phyloP scores from a whole-genome alignment of 2,329 filamentous ascomycete genomes.

The Aurifilum marmelostoma region DNA sequence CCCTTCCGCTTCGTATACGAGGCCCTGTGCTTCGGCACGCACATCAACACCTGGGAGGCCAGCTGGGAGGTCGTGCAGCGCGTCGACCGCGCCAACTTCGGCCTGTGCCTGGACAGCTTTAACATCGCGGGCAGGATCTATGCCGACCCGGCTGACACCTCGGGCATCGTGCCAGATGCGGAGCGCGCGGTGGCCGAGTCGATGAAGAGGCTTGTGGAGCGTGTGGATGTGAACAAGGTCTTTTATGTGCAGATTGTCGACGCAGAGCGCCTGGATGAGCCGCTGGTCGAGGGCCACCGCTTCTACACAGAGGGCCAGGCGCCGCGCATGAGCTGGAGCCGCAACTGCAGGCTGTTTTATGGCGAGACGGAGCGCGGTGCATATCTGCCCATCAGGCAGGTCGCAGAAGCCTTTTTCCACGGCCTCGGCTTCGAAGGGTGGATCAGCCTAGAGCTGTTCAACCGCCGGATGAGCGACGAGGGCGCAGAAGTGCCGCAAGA shows the following conservation, averaged over 20 bases:
- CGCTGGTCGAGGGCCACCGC: conserved; percentile 59
- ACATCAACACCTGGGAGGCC: conserved; percentile 71
- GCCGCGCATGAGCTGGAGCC: conserved; percentile 75
- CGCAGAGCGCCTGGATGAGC: conserved; percentile 63
- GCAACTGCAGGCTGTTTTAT: conserved; percentile 73
- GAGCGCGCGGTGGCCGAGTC: conserved; percentile 59
- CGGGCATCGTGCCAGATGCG: conserved; percentile 57
- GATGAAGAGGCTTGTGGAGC: conserved; percentile 54
- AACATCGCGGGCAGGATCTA: conserved; percentile 74
- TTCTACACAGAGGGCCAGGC: conserved; percentile 63
- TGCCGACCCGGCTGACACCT: conserved; percentile 63
- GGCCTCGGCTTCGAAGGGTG: conserved; percentile 69
- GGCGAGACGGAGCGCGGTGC: conserved; percentile 64
- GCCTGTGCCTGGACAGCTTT: conserved; percentile 77
- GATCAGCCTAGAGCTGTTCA: conserved; percentile 74
- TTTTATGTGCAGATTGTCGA: conserved; percentile 81
- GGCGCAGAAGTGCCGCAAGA: conserved; percentile 55
- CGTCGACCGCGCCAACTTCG: conserved; percentile 73
- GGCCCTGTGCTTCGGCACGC: conserved; percentile 72
- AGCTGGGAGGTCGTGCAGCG: conserved; percentile 69
- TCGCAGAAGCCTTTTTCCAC: conserved; percentile 64
- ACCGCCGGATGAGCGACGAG: conserved; percentile 58
- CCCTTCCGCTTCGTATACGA: conserved; percentile 74
- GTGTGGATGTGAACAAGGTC: conserved; percentile 61
- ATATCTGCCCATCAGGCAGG: conserved; percentile 67